These are phyloP conservation scores for Trichoderma breve DNA, from an alignment of 2,329 filamentous ascomycete genomes.

Conservation along the genomic window DNA sequence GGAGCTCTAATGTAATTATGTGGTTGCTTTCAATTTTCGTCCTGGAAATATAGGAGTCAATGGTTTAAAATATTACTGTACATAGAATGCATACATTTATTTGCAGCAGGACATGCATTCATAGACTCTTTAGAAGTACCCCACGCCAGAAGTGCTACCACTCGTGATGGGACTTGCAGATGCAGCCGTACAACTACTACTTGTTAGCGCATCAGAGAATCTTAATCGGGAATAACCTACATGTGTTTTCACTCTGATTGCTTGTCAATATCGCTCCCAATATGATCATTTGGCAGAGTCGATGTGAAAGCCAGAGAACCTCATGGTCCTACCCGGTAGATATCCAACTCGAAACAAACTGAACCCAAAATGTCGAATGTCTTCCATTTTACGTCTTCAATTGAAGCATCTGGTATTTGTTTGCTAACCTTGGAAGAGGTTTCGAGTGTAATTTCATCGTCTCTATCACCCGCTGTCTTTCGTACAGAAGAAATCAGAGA, in stretches of 20 bases:
- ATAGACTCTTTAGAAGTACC: background rate
- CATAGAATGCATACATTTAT: background rate
- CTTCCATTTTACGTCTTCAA: too few relatives aligned
- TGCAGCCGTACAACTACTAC: background rate
- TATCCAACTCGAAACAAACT: too few relatives aligned
- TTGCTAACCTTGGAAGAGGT: too few relatives aligned
- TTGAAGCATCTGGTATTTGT: too few relatives aligned
- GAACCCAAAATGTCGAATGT: too few relatives aligned
- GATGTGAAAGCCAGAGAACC: background rate
- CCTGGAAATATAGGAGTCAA: background rate
- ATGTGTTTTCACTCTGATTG: background rate
- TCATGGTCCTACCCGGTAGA: background rate
- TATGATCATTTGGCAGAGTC: too few relatives aligned
- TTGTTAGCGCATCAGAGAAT: background rate
- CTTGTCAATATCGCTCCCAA: background rate
- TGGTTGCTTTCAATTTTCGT: background rate
- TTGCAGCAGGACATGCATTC: background rate
- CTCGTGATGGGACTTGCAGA: background rate
- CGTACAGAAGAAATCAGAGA: background rate
- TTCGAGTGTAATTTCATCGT: background rate
- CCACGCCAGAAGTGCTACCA: background rate
- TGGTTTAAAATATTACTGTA: background rate
- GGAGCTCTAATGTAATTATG: background rate
- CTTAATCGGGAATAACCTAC: fast-evolving
- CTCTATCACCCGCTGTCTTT: too few relatives aligned